These are phyloP conservation scores for Xylaria multiplex DNA, from an alignment of 2,329 filamentous ascomycete species.

Conservation along the genomic window DNA sequence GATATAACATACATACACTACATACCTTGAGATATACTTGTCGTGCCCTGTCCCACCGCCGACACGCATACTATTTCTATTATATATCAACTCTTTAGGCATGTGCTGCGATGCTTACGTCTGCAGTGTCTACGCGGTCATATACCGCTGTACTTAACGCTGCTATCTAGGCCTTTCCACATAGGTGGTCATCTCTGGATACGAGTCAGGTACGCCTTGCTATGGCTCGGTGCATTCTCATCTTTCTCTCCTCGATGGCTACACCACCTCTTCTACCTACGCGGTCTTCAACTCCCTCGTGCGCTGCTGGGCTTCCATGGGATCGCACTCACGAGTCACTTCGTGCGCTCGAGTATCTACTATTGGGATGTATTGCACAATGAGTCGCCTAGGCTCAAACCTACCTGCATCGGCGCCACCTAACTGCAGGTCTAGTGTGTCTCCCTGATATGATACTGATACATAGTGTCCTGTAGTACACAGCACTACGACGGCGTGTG, in stretches of 20 bases:
- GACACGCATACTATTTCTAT: not conserved
- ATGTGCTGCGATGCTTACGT: slow-evolving; percentile 3
- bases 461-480: not conserved
- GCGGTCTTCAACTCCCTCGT: too few relatives aligned
- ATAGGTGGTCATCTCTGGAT: slow-evolving; percentile 21
- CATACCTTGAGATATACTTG: not conserved
- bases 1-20: not conserved
- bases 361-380: too few relatives aligned
- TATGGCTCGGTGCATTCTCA: not conserved
- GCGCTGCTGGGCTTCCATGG: not conserved
- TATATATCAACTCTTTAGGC: not conserved
- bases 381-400: too few relatives aligned
- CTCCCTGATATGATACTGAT: not conserved
- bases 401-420: slow-evolving; percentile 5
- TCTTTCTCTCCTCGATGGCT: not conserved
- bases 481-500: slow-evolving; percentile 9
- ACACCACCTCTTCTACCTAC: not conserved
- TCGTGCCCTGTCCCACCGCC: slow-evolving; percentile 2
- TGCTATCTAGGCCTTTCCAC: not conserved
- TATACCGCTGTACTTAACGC: not conserved
- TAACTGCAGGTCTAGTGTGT: slow-evolving; percentile 6
- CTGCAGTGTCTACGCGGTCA: slow-evolving; percentile 7
- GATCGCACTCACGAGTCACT: not conserved
- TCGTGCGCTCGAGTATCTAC: not conserved
- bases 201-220: slow-evolving; percentile 9